Evolutionary conservation across 805 yeast genomes (phyloP), one percentile per base, ranked within the genome.

Genomic region (Nakazawaea holstii): DNA sequence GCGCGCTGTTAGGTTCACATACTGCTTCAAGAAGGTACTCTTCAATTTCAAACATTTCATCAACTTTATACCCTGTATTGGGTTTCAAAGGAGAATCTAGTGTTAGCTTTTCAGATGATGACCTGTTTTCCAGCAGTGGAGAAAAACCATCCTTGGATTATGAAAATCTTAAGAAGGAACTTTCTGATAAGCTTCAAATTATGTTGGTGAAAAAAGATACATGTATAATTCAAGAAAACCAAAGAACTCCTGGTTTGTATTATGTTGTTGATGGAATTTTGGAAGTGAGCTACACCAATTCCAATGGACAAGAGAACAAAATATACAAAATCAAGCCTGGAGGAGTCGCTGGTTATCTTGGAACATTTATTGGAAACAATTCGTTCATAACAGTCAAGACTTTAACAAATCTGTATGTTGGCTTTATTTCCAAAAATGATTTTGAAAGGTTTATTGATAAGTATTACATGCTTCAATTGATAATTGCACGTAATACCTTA

Each of bases 281-380:
- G 33, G 89, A 85, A 38, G 87, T 89, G 0, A 67, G 71, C 6
- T 74, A 74, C 53, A 24, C 13, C 17, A 74, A 72, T 40, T 56
- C 44, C 46, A 51, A 53, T 20, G 54, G 56, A 5, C 56, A 55
- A 29, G 73, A 70, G 35, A 73, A 70, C 35, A 62, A 64, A 28
- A 55, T 87, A 1, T 83, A 82, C 54, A 74, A 80, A 0, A 81
- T 89, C 1, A 66, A 73, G 13, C 71, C 83, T 1, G 97, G 97
- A 6, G 94, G 94, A 4, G 62, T 92, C 13, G 95, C 92, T 0
- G 98, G 98, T 0, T 92, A 87, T 59, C 62, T 92, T 41, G 88
- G 95, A 4, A 77, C 95, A 0, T 63, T 91, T 13, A 75, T 90
- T 8, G 94, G 96, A 0, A 80, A 84, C 52, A 79, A 82, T 49